Evolutionary conservation across 345 rosid genomes (phyloP), one percentile per base, ranked within the genome.

Genomic region (Lepidium africanum): DNA sequence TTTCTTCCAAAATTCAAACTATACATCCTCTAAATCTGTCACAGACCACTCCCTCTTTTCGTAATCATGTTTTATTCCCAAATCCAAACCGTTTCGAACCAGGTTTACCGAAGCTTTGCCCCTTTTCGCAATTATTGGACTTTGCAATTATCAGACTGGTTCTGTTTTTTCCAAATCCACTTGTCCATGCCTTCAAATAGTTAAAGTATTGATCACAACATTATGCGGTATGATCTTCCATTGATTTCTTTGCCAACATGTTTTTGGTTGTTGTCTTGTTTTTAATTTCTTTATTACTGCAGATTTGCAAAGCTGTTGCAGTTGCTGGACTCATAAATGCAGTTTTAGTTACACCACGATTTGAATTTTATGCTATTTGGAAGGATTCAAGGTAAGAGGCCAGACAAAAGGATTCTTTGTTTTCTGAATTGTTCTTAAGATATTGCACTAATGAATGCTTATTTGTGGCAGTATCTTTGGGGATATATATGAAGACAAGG

Each of bases 271-370:
- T 50, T 33, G 10, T 45, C 25, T 39, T 81, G 40, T 7, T 59
- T 41, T 9, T 9, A 10, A 2, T 10, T 52, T 51, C 41, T 12
- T 15, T 2, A 36, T 41, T 58, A 76, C 59, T 51, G 63, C 69
- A 93, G 98, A 88, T 93, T 65, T 93, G 97, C 80, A 93, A 88
- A 76, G 96, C 97, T 67, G 98, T 90, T 77, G 98, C 98, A 71
- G 86, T 93, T 4, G 98, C 98, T 9, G 96, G 94, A 71, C 85
- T 90, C 68, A 55, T 93, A 63, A 93, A 93, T 71, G 96, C 98
- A 47, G 52, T 82, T 7, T 73, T 93, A 46, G 92, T 93, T 72
- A 82, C 90, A 39, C 98, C 98, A 8, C 80, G 45, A 46, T 88
- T 93, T 53, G 97, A 85, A 56, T 86, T 86, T 77, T 84, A 90